Evolutionary conservation across 768 basidiomycete genomes (phyloP), one percentile per base, ranked within the genome.

Genomic region (Rhodotorula taiwanensis): DNA sequence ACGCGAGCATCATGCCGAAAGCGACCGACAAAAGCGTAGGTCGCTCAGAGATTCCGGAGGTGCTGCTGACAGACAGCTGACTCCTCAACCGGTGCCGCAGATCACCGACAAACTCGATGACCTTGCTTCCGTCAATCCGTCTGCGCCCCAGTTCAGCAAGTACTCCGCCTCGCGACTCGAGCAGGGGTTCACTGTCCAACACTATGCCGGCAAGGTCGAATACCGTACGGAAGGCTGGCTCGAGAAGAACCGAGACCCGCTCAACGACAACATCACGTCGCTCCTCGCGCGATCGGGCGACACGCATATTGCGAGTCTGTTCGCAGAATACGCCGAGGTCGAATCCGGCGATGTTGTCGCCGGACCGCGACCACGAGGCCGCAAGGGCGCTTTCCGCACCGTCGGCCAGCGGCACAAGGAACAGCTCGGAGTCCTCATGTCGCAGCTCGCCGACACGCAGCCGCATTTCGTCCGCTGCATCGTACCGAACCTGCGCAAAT

Each of bases 1-100:
- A 98, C 74, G 94, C 97, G 68, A 98, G 94, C 74, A 98, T 99
- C 76, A 99, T 98, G 94, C 95, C 94, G n/a, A 91, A 90, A 74
- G 94, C 94, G 6, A 89, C 87, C 18, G 94, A 99, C 75, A 77
- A 83, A 47, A 97, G 93, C 0, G 98, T 99, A 78, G 90, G 91
- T n/a, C 11, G 11, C 8, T 4, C 6, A 11, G 16, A 4, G n/a
- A 28, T 42, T 3, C 20, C 4, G 39, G 28, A 7, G 41, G 42
- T 43, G 21, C 11, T 11, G 2, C 39, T 27, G 23, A 10, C 10
- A 39, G 36, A 39, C 10, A 10, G 10, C 27, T 48, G 27, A 48
- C 47, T 11, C 13, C 47, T 13, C 9, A n/a, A 7, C 47, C 2
- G n/a, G n/a, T n/a, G 18, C 4, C 42, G 42, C 51, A 69, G 67